phyloP scores from a whole-genome alignment of 495 filamentous ascomycete genomes.

The Achaetomiella virescens region DNA sequence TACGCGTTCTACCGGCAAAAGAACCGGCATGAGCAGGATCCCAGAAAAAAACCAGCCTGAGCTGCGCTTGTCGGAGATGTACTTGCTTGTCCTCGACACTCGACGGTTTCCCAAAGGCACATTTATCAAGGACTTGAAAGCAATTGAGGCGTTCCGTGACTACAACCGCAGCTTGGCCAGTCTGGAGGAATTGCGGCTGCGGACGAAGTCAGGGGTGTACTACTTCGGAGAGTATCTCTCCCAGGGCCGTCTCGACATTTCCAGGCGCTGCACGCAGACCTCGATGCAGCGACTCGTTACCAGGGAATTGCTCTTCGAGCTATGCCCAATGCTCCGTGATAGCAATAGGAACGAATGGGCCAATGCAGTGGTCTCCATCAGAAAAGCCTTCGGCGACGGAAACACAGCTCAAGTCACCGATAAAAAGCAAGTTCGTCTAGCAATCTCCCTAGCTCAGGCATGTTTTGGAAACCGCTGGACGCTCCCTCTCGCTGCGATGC shows the following conservation, averaged over 20 bases:
- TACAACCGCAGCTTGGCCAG: no score
- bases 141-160: not conserved
- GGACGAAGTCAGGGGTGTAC: no score
- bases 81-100: not conserved
- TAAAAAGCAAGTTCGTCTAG: not conserved
- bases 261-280: not conserved
- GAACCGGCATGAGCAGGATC: no score
- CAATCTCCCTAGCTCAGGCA: not conserved
- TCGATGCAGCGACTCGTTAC: not conserved
- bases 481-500: not conserved
- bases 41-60: not conserved
- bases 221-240: not conserved
- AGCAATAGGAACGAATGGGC: no score
- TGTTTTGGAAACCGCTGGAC: not conserved
- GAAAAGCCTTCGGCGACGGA: no score
- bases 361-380: no score
- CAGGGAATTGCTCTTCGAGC: not conserved
- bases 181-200: not conserved
- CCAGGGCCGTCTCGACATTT: not conserved
- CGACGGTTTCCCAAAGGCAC: not conserved
- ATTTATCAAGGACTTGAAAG: not conserved
- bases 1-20: not conserved
- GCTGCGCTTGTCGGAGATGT: not conserved
- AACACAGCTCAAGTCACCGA: no score
- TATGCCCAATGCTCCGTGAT: not conserved